Evolutionary conservation across 2,329 filamentous ascomycete genomes (phyloP), one percentile per base, ranked within the genome.

Genomic region (Aspergillus cejpii): DNA sequence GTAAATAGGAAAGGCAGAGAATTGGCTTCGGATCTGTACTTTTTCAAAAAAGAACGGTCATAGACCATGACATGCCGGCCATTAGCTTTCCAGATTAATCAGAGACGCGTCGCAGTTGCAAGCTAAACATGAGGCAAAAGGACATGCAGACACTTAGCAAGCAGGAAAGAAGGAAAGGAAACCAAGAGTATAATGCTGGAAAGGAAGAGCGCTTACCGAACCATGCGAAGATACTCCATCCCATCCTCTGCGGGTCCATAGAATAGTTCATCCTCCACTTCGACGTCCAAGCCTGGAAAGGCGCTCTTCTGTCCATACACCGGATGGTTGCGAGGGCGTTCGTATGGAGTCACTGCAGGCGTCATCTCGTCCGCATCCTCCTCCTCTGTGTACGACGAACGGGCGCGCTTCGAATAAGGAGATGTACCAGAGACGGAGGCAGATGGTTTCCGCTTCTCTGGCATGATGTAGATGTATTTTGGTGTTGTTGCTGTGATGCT

Each of bases 221-320:
- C 84, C 64, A 83, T 80, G 54, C 74, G 75, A 48, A 89, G 65
- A 67, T 89, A 89, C 41, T 79, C 80, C 57, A 87, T 68, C 1
- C 83, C 83, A 64, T 85, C 81, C 24, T 74, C 70, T 43, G 83
- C 78, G 39, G 83, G 80, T 38, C 84, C 83, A 53, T 84, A 85
- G 44, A 83, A 80, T 1, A 82, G 67, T 47, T 83, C 80, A 29
- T 79, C 76, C 39, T 53, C 55, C 21, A 41, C 55, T 31, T 75
- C 71, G 37, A 37, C 45, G 29, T 79, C 76, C 11, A 79, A 66
- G n/a, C 76, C 76, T 5, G 83, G 81, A 55, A 89, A 85, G 34
- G 84, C 84, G 57, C 80, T 80, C 64, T 81, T 79, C 66, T 87
- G 84, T 31, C 85, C 85, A 64, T 81, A 87, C 2, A 79, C 77